Base-by-base conservation (phyloP, 23 red algal genomes). In the Cyanidiococcus yangmingshanensis region DNA sequence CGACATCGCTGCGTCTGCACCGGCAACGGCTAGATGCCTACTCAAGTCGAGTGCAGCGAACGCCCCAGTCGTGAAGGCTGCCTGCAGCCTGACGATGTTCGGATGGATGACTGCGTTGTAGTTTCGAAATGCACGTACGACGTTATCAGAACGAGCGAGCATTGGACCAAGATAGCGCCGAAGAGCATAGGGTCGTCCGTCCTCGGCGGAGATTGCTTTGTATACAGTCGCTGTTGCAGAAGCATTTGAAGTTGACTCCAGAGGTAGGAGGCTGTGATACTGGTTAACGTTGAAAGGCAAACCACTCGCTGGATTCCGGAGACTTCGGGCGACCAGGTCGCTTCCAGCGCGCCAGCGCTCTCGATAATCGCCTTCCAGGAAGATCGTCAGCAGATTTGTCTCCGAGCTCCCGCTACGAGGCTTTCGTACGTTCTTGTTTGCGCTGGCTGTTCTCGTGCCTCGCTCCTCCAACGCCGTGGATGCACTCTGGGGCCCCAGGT, bases 41-140 rank as follows among this genome's bases (percentile, higher is more conserved):
- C 68, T 67, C 45, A 54, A 54, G 12, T 45, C 27, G 37, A 68
- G 74, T 37, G 67, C 68, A 41, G 76, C 77, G 86, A 92, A 92
- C 40, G 68, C 76, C 1, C 79, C 54, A 35, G 67, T 83, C 3
- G 89, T 92, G 57, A 92, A 92, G 1, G 77, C 89, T 37, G 86
- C 89, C 1, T 63, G 58, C 59, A 92, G 59, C 58, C 67, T 63
- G 16, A 86, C 38, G 7, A 92, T 37, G 17, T 74, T 79, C 1
- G 89, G 89, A 74, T 92, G 89, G 33, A 37, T 50, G 18, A 92
- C 74, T 37, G 79, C 74, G n/a, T 79, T 76, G 77, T 83, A 92
- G 17, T 75, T 54, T 24, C 86, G 79, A 34, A 74, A 75, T 51
- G 89, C 89, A 18, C 79, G 83, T 1, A 92, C 83, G 68, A 92